Percentiles rank a stretch among this genome's conserved stretches.
phyloP scores from a whole-genome alignment of 495 filamentous ascomycete species.

The Xylaria curta region DNA sequence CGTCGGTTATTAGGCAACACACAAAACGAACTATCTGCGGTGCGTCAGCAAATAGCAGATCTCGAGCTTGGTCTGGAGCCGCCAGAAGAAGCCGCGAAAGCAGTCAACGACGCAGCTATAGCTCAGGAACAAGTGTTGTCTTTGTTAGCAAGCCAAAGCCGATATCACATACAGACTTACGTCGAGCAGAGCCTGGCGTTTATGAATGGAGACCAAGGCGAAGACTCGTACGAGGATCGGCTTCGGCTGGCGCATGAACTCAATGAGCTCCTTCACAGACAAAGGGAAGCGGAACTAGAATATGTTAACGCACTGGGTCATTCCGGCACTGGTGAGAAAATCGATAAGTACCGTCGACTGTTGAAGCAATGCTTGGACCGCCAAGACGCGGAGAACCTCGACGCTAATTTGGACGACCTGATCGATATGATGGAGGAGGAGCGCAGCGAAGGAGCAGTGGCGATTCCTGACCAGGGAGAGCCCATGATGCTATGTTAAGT shows the following conservation, averaged over 20 bases:
- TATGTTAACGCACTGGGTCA: constrained; percentile 55
- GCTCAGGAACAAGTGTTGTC: constrained; percentile 46
- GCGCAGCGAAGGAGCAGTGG: constrained; percentile 32
- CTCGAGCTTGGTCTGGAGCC: constrained; percentile 51
- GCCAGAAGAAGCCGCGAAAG: constrained; percentile 51
- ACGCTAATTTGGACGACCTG: constrained; percentile 54
- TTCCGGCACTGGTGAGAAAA: constrained; percentile 54
- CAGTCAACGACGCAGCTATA: constrained; percentile 42
- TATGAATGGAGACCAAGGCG: constrained; percentile 43
- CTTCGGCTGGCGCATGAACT: constrained; percentile 50
- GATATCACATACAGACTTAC: constrained; percentile 44
- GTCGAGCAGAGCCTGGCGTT: constrained; percentile 43
- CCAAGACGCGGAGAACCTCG: constrained; percentile 54
- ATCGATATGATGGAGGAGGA: constrained; percentile 62
- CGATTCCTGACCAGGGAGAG: constrained; percentile 32
- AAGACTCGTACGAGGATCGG: constrained; percentile 45
- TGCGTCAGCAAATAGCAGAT: constrained; percentile 57
- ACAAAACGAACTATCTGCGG: constrained; percentile 58
- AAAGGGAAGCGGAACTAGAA: constrained; percentile 49
- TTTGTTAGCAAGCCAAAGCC: constrained; percentile 49
- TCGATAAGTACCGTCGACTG: constrained; percentile 56
- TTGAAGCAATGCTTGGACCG: constrained; percentile 52
- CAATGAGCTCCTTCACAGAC: constrained; percentile 42
- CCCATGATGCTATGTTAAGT: constrained; percentile 37
- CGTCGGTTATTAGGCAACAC: constrained; percentile 60